Base-by-base conservation (phyloP, 1,139 yeast species). In the Meyerozyma athensensis region DNA sequence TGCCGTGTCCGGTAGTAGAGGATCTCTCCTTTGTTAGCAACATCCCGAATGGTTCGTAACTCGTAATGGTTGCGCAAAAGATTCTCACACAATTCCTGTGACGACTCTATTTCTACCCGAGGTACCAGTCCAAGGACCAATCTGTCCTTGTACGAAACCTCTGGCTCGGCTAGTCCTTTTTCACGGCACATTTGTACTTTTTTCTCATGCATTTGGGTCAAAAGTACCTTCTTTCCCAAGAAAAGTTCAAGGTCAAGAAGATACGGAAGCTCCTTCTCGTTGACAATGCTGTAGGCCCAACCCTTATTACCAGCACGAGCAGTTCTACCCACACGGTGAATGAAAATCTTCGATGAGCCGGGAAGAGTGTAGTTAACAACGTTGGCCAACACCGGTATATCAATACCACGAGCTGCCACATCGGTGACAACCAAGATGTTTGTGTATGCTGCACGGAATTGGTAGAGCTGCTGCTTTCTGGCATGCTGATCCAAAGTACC, bases 331-430 rank as follows among this genome's bases (percentile, higher is more conserved):
- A 94, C 98, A 65, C 99, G 79, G 63, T 92, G 99, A 39, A 92
- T 79, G 60, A 92, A 94, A 41, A 90, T 85, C 59, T 94, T 92
- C 4, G 97, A 89, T 2, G 95, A 83, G 1, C 90, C 83, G 4
- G 99, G 98, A 41, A 92, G 69, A 1, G 96, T 80, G 59, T 79
- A 90, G 59, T 92, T 94, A 50, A 92, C 74, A 37, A 92, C 98
- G 54, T 92, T 90, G 10, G 97, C 96, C 56, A 92, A 74, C 43
- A 92, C 81, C 0, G 99, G 99, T 48, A 92, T 87, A 78, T 94
- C 99, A 47, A 92, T 90, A 81, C 99, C 99, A 71, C 98, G 85
- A 4, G 98, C 98, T 20, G 98, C 98, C 45, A 92, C 97, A 67
- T 92, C 99, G 1, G 99, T 92, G 39, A 94, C 98, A 7, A 92